Base-by-base conservation (phyloP, 2,329 filamentous ascomycete species). In the Pyrenophora graminea region DNA sequence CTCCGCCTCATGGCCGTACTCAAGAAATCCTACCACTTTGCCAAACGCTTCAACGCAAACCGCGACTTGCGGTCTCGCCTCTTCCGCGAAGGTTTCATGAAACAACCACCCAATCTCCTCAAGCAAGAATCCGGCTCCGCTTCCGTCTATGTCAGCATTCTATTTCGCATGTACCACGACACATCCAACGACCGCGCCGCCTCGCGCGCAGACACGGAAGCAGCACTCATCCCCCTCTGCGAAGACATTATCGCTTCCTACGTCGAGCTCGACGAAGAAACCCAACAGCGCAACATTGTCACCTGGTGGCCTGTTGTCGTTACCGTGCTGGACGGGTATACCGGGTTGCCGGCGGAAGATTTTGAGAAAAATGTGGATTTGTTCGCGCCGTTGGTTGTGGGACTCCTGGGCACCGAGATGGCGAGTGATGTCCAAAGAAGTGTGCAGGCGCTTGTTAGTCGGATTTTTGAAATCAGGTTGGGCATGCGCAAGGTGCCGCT, bases 21-120 rank as follows among this genome's bases (percentile, higher is more conserved):
- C 25, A 99, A 99, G 77, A 94, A 95, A 70, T 94, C 89, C 23
- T 99, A 96, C 76, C 86, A 95, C 53, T 99, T 99, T 63, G 94
- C 95, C 38, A 92, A 95, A 68, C 89, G 88, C 64, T 99, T 99
- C 81, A 99, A 99, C 73, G 91, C 91, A 58, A 92, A 99, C 76
- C 96, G 96, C 75, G 94, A 97, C 61, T 80, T 99, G 32, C 86
- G 94, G 39, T 96, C 96, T 82, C 85, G 90, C 15, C 81, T 99
- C 15, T 99, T 95, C 91, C 83, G 91, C 43, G 94, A 99, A 72
- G 94, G 95, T 0, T 99, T 99, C 80, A 99, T 99, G 94, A 96
- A 96, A 76, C 94, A 99, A 71, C 93, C 94, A 13, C 94, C 94
- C 2, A 99, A 99, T 67, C 80, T 99, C 10, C 82, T 99, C 25